Percentiles rank a stretch among this genome's conserved stretches.
Evolutionary conservation across 768 basidiomycete species (phyloP).

Genomic region (Lentinus tigrinus): DNA sequence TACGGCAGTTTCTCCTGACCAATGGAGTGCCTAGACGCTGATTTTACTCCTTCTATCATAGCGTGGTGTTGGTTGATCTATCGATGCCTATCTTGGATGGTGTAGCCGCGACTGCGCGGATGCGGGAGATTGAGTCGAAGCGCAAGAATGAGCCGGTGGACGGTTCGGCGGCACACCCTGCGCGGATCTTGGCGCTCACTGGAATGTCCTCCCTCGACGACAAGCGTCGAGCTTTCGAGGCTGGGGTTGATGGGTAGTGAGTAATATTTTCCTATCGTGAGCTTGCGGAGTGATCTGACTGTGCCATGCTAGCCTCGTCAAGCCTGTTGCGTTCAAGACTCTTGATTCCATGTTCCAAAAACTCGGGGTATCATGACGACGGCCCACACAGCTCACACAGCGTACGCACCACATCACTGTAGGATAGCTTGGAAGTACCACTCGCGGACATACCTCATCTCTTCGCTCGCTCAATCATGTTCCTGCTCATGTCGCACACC

Average conservation of each 20-base stretch:
- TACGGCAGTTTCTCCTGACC: slow-evolving; percentile 38
- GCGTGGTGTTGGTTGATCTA: slow-evolving; percentile 83
- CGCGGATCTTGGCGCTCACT: slow-evolving; percentile 83
- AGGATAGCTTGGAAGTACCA: background rate
- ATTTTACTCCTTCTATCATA: slow-evolving; percentile 28
- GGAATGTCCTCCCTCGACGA: slow-evolving; percentile 94
- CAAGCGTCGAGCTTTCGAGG: slow-evolving; percentile 86
- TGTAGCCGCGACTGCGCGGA: slow-evolving; percentile 79
- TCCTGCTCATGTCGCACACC: background rate
- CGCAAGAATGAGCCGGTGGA: slow-evolving; percentile 29
- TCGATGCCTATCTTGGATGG: slow-evolving; percentile 96
- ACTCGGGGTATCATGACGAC: slow-evolving; percentile 48
- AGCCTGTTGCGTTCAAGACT: slow-evolving; percentile 93
- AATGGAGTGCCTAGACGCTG: slow-evolving; percentile 1
- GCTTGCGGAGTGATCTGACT: background rate
- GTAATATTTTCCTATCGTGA: slow-evolving; percentile 32
- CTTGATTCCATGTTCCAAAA: slow-evolving; percentile 81
- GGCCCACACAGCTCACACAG: background rate
- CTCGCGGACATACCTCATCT: background rate
- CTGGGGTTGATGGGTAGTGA: slow-evolving; percentile 94
- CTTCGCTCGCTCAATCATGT: background rate
- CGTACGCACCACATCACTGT: background rate
- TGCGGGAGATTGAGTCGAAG: slow-evolving; percentile 68
- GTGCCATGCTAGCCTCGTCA: slow-evolving; percentile 64
- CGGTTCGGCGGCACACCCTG: slow-evolving; percentile 17